Conservation (phyloP, 805 yeast species). For the Hanseniaspora taiwanica region DNA sequence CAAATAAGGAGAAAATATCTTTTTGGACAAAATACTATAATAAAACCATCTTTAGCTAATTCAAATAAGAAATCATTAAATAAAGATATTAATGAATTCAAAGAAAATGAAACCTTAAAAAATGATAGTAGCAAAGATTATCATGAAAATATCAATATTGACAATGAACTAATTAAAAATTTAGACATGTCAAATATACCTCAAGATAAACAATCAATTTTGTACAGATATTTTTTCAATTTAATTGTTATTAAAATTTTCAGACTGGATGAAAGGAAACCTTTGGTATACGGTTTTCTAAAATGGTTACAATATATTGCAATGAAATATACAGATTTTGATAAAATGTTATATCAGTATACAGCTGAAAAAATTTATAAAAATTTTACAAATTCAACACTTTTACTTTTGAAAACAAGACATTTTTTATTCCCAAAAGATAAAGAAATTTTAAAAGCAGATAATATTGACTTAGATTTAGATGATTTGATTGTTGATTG, state of each 20-base stretch:
- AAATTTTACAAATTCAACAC: slow-evolving; percentile 11
- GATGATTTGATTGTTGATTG: slow-evolving; percentile 18
- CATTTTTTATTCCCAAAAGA: slow-evolving; percentile 34
- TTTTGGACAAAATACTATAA: background rate
- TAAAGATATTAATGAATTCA: no score
- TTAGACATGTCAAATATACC: background rate
- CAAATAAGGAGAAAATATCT: background rate
- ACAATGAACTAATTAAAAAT: no score
- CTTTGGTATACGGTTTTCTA: slow-evolving; percentile 19
- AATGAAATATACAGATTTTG: slow-evolving; percentile 5
- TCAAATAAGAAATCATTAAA: no score
- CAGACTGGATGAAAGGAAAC: slow-evolving; percentile 14
- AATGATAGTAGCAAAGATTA: no score
- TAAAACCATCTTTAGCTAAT: no score
- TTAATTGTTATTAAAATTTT: slow-evolving; percentile 5
- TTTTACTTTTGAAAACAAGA: slow-evolving; percentile 21
- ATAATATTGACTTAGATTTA: slow-evolving; percentile 27
- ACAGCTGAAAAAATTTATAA: slow-evolving; percentile 12
- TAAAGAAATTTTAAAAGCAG: slow-evolving; percentile 34
- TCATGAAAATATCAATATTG: no score
- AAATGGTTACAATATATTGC: slow-evolving; percentile 13
- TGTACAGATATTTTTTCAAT: slow-evolving; percentile 11
- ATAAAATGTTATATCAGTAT: slow-evolving; percentile 4
- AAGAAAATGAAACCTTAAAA: no score
- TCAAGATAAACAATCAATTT: slow-evolving; percentile 1